Percentiles rank a stretch among this genome's conserved stretches.
Conservation (phyloP, 1,284 basidiomycete genomes). For the Ganoderma boninense region DNA sequence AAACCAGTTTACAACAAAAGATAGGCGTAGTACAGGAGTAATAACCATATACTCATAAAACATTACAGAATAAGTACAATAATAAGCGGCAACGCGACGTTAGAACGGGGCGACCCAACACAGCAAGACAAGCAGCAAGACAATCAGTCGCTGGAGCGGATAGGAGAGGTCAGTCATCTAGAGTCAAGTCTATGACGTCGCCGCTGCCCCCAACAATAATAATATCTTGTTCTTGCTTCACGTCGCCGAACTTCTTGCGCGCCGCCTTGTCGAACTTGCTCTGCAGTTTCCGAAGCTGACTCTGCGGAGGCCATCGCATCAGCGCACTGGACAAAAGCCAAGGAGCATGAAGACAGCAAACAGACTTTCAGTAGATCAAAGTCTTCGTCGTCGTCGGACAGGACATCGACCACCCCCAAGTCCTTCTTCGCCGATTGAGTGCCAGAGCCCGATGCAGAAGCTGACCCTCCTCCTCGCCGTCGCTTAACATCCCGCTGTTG, state of each 20-base stretch:
- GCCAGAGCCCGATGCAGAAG: not conserved
- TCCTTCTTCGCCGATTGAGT: slow-evolving; percentile 4
- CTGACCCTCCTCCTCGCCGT: slow-evolving; percentile 1
- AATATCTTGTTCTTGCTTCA: slow-evolving; percentile 13
- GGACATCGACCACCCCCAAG: slow-evolving; percentile 8
- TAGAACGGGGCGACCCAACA: not conserved
- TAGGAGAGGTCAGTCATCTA: not conserved
- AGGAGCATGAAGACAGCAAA: not conserved
- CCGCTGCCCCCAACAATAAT: not conserved
- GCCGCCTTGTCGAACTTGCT: slow-evolving; percentile 1
- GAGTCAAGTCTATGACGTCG: slow-evolving; percentile 15
- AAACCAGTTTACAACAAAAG: not conserved
- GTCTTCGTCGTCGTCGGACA: slow-evolving; percentile 21
- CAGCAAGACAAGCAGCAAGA: not conserved
- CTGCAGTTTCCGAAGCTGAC: slow-evolving; percentile 2
- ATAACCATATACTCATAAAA: not conserved
- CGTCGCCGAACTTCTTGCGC: slow-evolving; percentile 5
- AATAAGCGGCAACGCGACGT: not conserved
- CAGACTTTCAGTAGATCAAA: slow-evolving; percentile 2
- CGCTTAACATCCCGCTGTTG: slow-evolving; percentile 7
- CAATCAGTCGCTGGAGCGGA: not conserved
- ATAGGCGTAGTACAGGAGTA: not conserved
- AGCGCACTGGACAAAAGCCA: not conserved
- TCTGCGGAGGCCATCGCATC: not conserved
- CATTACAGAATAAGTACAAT: not conserved